Conservation (phyloP, 306 rosid species). For the Quercus gilva region DNA sequence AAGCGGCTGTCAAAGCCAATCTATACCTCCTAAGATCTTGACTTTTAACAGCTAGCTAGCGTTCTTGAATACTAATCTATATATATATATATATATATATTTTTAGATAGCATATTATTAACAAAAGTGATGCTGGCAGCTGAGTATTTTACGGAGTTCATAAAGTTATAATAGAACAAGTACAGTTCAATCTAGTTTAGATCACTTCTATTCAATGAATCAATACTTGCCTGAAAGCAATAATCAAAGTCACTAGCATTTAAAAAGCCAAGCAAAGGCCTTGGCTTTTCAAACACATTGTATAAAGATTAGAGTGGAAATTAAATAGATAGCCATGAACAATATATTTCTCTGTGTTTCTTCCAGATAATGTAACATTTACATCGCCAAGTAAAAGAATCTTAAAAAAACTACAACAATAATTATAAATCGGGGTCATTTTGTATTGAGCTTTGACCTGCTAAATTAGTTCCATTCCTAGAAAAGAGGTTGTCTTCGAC, state of each 20-base stretch:
- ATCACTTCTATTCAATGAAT: neutral
- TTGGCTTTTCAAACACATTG: neutral
- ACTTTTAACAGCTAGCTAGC: neutral
- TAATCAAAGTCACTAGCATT: neutral
- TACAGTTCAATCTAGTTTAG: neutral
- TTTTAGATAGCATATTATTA: neutral
- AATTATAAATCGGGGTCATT: neutral
- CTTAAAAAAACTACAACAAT: neutral
- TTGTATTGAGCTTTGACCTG: conserved; percentile 19
- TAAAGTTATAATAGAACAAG: neutral
- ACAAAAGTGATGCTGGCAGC: neutral
- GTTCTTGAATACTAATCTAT: neutral
- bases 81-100: neutral
- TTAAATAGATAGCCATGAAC: neutral
- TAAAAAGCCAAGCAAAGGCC: neutral
- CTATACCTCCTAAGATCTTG: neutral
- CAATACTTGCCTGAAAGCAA: neutral
- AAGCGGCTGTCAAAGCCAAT: neutral
- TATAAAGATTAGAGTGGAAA: neutral
- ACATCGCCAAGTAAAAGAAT: neutral
- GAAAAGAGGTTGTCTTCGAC: neutral
- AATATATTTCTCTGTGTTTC: neutral
- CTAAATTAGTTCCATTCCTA: neutral
- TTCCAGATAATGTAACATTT: neutral
- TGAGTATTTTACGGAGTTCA: neutral